Conservation (phyloP, 768 basidiomycete species). For the Boletus rex-veris region DNA sequence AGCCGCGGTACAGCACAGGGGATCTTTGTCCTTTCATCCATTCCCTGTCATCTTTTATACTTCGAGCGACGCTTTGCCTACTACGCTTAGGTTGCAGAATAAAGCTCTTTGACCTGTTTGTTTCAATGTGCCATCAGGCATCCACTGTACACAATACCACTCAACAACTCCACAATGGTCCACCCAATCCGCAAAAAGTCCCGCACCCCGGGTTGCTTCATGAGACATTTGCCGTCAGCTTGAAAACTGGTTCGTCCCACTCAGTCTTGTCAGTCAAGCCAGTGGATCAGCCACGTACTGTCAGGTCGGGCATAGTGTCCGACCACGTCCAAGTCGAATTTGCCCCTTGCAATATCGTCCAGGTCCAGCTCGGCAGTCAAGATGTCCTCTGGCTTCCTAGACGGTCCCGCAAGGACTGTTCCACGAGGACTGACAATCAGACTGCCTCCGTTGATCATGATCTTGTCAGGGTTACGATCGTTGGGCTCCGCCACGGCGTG, state of each 20-base stretch:
- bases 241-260: conserved; percentile 25
- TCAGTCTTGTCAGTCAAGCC: conserved; percentile 4
- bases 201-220: neutral
- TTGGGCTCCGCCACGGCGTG: conserved; percentile 41
- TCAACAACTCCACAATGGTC: neutral
- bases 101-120: conserved; percentile 14
- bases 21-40: neutral
- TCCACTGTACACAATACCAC: neutral
- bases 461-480: conserved; percentile 41
- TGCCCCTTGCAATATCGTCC: conserved; percentile 52
- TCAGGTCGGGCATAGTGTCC: conserved; percentile 63
- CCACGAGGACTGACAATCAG: conserved; percentile 60
- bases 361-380: conserved; percentile 57
- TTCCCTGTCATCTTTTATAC: conserved; percentile 23
- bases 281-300: conserved; percentile 34
- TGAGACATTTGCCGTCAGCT: conserved; percentile 12
- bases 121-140: conserved; percentile 5
- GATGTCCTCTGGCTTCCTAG: conserved; percentile 49
- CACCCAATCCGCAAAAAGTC: neutral
- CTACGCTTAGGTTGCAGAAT: conserved; percentile 8
- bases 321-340: conserved; percentile 59
- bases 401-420: conserved; percentile 55
- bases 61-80: conserved; percentile 14
- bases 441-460: conserved; percentile 62
- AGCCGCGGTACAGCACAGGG: neutral